phyloP scores from a whole-genome alignment of 2,329 filamentous ascomycete genomes.

The Botryotinia narcissicola region DNA sequence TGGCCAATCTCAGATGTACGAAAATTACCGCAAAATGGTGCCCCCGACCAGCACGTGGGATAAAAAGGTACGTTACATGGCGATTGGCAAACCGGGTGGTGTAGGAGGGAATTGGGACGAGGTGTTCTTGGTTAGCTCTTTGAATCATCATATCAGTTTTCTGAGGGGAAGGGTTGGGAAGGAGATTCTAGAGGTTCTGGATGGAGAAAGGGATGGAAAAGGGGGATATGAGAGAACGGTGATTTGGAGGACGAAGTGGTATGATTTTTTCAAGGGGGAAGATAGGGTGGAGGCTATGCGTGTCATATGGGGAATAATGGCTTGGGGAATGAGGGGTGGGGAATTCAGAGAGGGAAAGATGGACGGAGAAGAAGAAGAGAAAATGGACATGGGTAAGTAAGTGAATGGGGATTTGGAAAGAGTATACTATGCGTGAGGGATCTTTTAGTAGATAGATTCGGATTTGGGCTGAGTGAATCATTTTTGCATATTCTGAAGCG shows the following conservation, averaged over 20 bases:
- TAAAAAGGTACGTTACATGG: constrained; percentile 54
- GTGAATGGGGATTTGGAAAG: not conserved
- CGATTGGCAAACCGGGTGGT: constrained; percentile 52
- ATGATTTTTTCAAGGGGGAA: constrained; percentile 54
- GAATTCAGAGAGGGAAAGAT: constrained; percentile 14
- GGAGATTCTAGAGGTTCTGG: constrained; percentile 51
- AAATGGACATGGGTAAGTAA: constrained; percentile 28
- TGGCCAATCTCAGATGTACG: constrained; percentile 55
- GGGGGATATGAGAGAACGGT: constrained; percentile 44
- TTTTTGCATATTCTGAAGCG: not conserved
- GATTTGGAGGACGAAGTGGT: constrained; percentile 60
- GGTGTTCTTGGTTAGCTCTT: constrained; percentile 57
- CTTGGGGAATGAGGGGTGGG: constrained; percentile 53
- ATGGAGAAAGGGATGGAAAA: constrained; percentile 46
- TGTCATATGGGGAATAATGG: constrained; percentile 58
- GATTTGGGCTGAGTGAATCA: not conserved
- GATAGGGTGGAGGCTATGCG: constrained; percentile 57
- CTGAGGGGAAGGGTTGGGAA: constrained; percentile 58
- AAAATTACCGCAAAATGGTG: constrained; percentile 61
- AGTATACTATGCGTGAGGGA: not conserved
- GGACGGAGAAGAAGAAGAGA: constrained; percentile 17
- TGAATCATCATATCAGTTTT: constrained; percentile 62
- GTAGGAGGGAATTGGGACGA: constrained; percentile 58
- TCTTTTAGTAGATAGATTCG: not conserved
- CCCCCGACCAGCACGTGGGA: constrained; percentile 60